Evolutionary conservation across 805 yeast species (phyloP), one percentile per base, ranked within the genome.

Genomic region (Candida germanica): DNA sequence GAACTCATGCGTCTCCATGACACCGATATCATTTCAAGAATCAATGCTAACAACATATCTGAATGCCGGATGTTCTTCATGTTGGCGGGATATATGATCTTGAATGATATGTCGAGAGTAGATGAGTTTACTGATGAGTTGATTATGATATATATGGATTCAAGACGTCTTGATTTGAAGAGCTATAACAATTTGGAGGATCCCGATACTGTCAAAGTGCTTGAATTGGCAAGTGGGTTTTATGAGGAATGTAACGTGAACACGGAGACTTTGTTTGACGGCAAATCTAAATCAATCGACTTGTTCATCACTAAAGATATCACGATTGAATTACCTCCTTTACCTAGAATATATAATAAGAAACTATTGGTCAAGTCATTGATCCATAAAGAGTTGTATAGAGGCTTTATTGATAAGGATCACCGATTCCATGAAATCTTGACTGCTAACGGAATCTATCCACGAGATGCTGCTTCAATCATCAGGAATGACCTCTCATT

Each of bases 351-450:
- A 22, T 36, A 49, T 8, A 48, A 61, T 33, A 53, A 53, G 32
- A 48, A 48, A 14, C 41, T 61, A 15, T 45, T 65, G 15, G 58
- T 58, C 6, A 60, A 60, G 39, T 57, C 66, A 0, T 55, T 66
- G 31, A 51, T 64, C 44, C 71, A 66, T 37, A 59, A 63, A 43
- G 71, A 66, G 38, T 48, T 63, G 5, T 56, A 56, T 35, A 43
- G 64, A 9, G 62, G 59, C 4, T 45, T 63, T 18, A 42, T 55
- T 7, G 41, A 42, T 11, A 51, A 61, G 7, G 42, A 46, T 5
- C 70, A 66, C 42, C 33, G 42, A 1, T 55, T 66, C 26, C 54
- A 55, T 6, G 29, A 41, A 6, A 29, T 37, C 5, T 48, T 66
- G 38, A 24, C 28, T 3, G 36, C 26, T 2, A 32, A 39, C 16